phyloP scores from a whole-genome alignment of 2,329 filamentous ascomycete genomes.

The Albophoma yamanashiensis region DNA sequence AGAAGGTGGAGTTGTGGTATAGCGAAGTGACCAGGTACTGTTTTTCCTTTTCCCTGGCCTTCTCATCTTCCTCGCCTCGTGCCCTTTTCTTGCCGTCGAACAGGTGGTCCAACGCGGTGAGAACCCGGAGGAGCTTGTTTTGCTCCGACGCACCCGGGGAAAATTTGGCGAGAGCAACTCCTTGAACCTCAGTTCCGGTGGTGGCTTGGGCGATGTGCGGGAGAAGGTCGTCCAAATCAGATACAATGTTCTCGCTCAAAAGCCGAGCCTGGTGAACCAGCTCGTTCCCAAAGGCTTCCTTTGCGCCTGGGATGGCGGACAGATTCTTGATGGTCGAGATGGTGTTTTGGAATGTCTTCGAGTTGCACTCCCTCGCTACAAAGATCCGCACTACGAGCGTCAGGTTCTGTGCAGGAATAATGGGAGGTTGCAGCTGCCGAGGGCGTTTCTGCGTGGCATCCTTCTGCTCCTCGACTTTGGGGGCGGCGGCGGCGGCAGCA shows the following conservation, averaged over 20 bases:
- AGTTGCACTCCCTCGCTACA: slow-evolving; percentile 89
- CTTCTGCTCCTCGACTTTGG: slow-evolving; percentile 24
- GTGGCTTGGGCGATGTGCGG: slow-evolving; percentile 79
- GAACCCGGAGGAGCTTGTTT: slow-evolving; percentile 82
- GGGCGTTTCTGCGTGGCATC: slow-evolving; percentile 36
- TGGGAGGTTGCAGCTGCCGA: slow-evolving; percentile 62
- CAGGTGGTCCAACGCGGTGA: slow-evolving; percentile 90
- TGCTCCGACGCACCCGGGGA: slow-evolving; percentile 94
- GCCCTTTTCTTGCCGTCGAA: slow-evolving; percentile 71
- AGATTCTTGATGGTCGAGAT: slow-evolving; percentile 98
- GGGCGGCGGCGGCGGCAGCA: slow-evolving; percentile 11
- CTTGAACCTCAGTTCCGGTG: slow-evolving; percentile 89
- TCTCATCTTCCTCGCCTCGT: slow-evolving; percentile 37
- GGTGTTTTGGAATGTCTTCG: slow-evolving; percentile 96
- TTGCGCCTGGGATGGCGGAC: slow-evolving; percentile 82
- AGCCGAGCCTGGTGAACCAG: slow-evolving; percentile 78
- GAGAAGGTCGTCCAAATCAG: slow-evolving; percentile 74
- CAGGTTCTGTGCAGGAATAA: slow-evolving; percentile 81
- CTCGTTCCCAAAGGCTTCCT: slow-evolving; percentile 85
- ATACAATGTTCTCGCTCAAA: slow-evolving; percentile 74
- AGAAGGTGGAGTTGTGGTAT: slow-evolving; percentile 86
- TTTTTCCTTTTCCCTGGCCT: slow-evolving; percentile 50
- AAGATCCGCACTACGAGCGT: slow-evolving; percentile 94
- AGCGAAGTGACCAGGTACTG: slow-evolving; percentile 78
- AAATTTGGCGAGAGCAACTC: slow-evolving; percentile 87